Base-by-base conservation (phyloP, 1,284 basidiomycete genomes). In the Ustilago lituana region DNA sequence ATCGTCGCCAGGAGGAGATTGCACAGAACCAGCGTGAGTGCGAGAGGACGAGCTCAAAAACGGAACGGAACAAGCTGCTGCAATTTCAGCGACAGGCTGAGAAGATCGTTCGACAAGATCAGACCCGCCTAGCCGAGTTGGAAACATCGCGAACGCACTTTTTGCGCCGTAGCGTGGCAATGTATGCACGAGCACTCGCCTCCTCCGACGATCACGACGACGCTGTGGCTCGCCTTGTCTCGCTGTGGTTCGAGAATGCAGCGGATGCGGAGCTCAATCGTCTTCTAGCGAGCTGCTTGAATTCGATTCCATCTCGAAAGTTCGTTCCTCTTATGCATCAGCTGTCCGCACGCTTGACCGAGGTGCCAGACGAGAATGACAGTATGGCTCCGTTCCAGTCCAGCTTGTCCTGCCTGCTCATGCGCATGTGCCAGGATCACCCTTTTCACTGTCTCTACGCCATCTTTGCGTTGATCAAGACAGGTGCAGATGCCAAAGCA, bases 401-500 rank as follows among this genome's bases (percentile, higher is more conserved):
- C 12, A 87, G 85, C 53, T 85, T 98, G 8, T 88, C 89, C 55
- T 81, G 74, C 1, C 83, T 96, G 17, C 85, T 98, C 17, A 59
- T 87, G 1, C 87, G 90, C 10, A 90, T 98, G 86, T 91, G 90
- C 74, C 83, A 83, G 46, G 92, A 98, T 51, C 96, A 98, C 80
- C 94, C 95, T 0, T 98, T 93, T 83, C 96, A 98, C 79, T 90
- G 89, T 68, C 84, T 97, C 6, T 96, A 94, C 82, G 92, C 95
- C 71, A 87, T 98, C 12, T 92, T 90, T 79, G 91, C 91, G 0
- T 51, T 81, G 39, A 48, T 72, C 59, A 71, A 71, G 54, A 64
- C 67, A 8, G 69, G 70, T 3, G 55, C 52, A 5, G 75, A 75
- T 46, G 39, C 50, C 26, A 59, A 63, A 23, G 50, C 50, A 4